A percentile compares a stretch with the other conserved stretches of the same genome.
These are phyloP conservation scores for Fusarium sambucinum DNA, from an alignment of 2,329 filamentous ascomycete genomes.

Conservation along the genomic window DNA sequence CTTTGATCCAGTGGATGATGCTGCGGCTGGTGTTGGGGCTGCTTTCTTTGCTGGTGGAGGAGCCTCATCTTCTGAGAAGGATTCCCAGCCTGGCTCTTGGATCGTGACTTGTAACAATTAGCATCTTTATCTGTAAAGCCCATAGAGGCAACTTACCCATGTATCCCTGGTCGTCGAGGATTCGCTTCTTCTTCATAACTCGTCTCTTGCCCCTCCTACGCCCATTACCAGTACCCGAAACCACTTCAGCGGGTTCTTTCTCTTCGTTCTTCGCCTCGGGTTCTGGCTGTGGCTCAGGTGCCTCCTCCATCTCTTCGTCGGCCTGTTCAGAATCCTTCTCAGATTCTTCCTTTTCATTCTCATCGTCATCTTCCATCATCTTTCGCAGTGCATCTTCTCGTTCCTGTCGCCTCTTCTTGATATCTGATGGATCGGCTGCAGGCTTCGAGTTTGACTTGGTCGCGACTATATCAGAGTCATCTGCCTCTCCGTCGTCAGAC, in stretches of 20 bases:
- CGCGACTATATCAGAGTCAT: conserved; percentile 52
- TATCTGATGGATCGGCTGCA: conserved; percentile 43
- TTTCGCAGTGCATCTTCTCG: conserved; percentile 55
- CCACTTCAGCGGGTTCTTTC: conserved; percentile 63
- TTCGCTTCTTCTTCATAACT: conserved; percentile 88
- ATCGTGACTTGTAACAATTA: conserved; percentile 74
- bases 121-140: background rate
- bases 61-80: conserved; percentile 90
- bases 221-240: conserved; percentile 67
- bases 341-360: conserved; percentile 66
- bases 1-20: conserved; percentile 62
- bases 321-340: conserved; percentile 54
- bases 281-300: conserved; percentile 55
- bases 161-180: conserved; percentile 90
- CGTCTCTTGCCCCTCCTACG: conserved; percentile 81
- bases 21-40: conserved; percentile 59
- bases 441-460: conserved; percentile 42
- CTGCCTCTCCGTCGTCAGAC: conserved; percentile 58
- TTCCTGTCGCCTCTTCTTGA: conserved; percentile 51
- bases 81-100: conserved; percentile 89
- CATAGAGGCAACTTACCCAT: conserved; percentile 71
- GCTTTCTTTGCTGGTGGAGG: conserved; percentile 64
- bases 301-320: conserved; percentile 58
- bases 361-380: conserved; percentile 68
- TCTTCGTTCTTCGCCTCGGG: conserved; percentile 54